These are phyloP conservation scores for Tylopilus rubrobrunneus DNA, from an alignment of 768 basidiomycete genomes.

Conservation along the genomic window DNA sequence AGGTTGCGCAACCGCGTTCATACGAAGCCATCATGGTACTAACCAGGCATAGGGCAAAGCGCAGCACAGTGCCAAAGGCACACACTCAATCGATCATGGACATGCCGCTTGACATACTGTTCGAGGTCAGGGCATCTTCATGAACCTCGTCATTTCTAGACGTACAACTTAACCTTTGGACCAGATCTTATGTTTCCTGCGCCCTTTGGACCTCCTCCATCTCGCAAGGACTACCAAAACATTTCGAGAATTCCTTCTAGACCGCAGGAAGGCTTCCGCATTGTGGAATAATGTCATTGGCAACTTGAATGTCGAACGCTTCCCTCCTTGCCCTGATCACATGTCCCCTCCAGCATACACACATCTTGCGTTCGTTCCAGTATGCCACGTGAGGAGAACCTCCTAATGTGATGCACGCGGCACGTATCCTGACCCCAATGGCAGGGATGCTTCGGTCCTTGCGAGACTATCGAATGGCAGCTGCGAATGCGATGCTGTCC, in stretches of 20 bases:
- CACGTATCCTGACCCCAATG: neutral
- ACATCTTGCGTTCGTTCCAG: conserved; percentile 25
- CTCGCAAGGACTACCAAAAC: conserved; percentile 30
- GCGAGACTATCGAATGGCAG: conserved; percentile 13
- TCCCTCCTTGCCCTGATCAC: conserved; percentile 26
- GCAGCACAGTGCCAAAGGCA: neutral
- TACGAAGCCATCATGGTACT: conserved; percentile 2
- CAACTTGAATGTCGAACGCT: conserved; percentile 9
- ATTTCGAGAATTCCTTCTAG: conserved; percentile 27
- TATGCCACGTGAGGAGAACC: conserved; percentile 28
- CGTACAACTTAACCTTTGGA: neutral
- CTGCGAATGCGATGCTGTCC: conserved; percentile 12
- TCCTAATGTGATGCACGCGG: too few species aligned
- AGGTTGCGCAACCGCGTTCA: too few species aligned
- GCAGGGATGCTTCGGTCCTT: conserved; percentile 12
- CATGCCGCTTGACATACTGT: conserved; percentile 11
- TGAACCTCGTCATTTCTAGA: neutral
- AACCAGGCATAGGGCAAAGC: neutral
- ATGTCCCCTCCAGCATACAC: conserved; percentile 30
- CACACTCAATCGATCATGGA: conserved; percentile 1
- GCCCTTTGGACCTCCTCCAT: conserved; percentile 31
- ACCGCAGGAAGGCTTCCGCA: conserved; percentile 7
- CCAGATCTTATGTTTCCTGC: conserved; percentile 25
- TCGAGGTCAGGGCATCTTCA: conserved; percentile 8
- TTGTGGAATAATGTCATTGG: conserved; percentile 28